Base-by-base conservation (phyloP, 495 filamentous ascomycete genomes). In the Xylaria bambusicola region DNA sequence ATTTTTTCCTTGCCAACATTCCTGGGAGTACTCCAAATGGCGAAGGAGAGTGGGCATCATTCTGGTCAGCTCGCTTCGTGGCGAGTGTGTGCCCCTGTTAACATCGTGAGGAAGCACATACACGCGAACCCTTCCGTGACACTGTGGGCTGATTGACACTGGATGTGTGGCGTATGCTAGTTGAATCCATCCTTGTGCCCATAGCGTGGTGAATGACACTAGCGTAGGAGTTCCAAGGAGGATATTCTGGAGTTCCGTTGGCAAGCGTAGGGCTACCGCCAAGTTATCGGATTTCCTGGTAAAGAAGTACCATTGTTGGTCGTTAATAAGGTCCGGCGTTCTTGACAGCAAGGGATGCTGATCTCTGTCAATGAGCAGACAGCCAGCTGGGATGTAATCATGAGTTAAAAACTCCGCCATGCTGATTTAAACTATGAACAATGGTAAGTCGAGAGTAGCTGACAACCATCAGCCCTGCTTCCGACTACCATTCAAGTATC, bases 21-120 rank as follows among this genome's bases (percentile, higher is more conserved):
- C 62, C 1, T 31, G 52, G 0, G 87, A 87, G 35, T 67, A 76
- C 62, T 93, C 85, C 8, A 91, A 63, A 17, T 55, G 73, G 3
- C 72, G 65, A 69, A 93, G 74, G 3, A 92, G 67, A 1, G 53
- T 47, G 35, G 75, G 72, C 6, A 86, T 71, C n/a, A 74, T 68
- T 40, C 74, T 79, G 38, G 61, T 56, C 8, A 62, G 42, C 51
- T 81, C 73, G 2, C 73, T 66, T 1, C 82, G 75, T 7, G 73
- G 69, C 13, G 9, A 38, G n/a, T 86, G 71, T 15, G 65, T 56
- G 20, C 68, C 64, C 38, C 86, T 79, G 15, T 81, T 78, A 6
- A 88, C 75, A 75, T 92, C 85, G 45, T 87, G 82, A 10, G 88
- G 86, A 9, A 92, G 77, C 9, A 90, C 65, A 61, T 86, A 90